Conservation (phyloP, 306 rosid species). For the Glycine latifolia region DNA sequence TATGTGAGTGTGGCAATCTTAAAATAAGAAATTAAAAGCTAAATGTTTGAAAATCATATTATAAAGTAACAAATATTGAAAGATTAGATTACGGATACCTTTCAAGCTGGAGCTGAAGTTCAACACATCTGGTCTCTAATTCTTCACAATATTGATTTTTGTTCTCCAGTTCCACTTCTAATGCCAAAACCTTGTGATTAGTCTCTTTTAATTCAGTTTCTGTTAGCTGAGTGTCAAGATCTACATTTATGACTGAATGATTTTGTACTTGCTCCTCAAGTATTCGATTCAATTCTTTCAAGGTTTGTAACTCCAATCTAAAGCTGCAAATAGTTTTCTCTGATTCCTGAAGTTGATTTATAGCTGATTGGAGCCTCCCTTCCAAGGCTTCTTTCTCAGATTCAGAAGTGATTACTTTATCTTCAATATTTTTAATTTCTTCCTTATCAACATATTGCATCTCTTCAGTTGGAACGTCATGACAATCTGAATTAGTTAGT, state of each 20-base stretch:
- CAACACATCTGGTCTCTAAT: conserved; percentile 76
- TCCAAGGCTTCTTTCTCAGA: conserved; percentile 57
- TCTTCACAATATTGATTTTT: conserved; percentile 71
- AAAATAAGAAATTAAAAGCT: conserved; percentile 34
- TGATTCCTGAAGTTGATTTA: conserved; percentile 65
- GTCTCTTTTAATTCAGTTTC: conserved; percentile 66
- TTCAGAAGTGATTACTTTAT: conserved; percentile 49
- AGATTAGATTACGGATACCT: conserved; percentile 58
- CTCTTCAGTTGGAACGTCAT: conserved; percentile 47
- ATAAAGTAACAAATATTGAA: conserved; percentile 30
- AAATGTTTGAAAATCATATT: conserved; percentile 29
- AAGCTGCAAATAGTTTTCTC: conserved; percentile 60
- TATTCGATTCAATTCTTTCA: conserved; percentile 57
- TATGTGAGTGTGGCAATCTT: conserved; percentile 41
- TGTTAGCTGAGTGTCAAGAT: conserved; percentile 56
- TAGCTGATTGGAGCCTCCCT: conserved; percentile 57
- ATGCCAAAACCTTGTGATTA: conserved; percentile 58
- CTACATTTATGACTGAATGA: conserved; percentile 53
- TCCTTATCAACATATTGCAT: conserved; percentile 49
- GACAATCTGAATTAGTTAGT: conserved; percentile 48
- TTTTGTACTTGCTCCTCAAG: conserved; percentile 57
- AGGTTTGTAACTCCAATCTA: conserved; percentile 59
- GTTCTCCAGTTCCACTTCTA: conserved; percentile 74
- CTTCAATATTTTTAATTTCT: conserved; percentile 49
- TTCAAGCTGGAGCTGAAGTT: conserved; percentile 81